Evolutionary conservation across 441 rosid genomes (phyloP).

Genomic region (Adansonia rubrostipa): DNA sequence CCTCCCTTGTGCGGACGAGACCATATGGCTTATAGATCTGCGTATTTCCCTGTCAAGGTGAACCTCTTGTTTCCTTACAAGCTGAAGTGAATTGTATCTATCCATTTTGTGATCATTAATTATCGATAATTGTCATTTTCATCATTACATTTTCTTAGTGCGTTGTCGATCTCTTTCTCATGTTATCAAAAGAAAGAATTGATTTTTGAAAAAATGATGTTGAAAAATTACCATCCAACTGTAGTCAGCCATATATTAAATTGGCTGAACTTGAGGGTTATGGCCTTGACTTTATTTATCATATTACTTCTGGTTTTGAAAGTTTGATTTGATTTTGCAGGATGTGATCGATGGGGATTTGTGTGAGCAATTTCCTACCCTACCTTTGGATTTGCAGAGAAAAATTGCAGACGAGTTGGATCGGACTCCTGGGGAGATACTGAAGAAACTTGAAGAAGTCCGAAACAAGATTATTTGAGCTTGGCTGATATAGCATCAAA

Average conservation of each 20-base stretch:
- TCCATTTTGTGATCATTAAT: not conserved
- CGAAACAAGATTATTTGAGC: constrained; percentile 77
- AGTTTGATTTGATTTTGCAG: constrained; percentile 48
- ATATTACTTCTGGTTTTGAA: constrained; percentile 15
- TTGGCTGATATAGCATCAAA: constrained; percentile 12
- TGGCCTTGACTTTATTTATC: not conserved
- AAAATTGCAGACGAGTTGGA: constrained; percentile 95
- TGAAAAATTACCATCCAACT: not conserved
- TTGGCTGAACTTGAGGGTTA: not conserved
- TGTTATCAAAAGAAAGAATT: not conserved
- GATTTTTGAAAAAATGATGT: constrained; percentile 2
- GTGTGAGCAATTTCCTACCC: constrained; percentile 94
- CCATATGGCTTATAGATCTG: constrained; percentile 93
- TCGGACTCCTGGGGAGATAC: constrained; percentile 93
- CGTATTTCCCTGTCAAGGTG: constrained; percentile 97
- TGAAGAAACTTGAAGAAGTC: constrained; percentile 93
- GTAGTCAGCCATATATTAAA: not conserved
- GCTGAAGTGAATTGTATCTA: not conserved
- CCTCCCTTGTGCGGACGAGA: constrained; percentile 98
- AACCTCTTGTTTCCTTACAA: constrained; percentile 14
- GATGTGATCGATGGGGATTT: constrained; percentile 98
- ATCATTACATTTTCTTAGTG: not conserved
- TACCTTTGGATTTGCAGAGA: constrained; percentile 83
- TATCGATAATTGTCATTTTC: not conserved
- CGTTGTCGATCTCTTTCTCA: not conserved